Base-by-base conservation (phyloP, 768 basidiomycete species). In the Astraeus odoratus region DNA sequence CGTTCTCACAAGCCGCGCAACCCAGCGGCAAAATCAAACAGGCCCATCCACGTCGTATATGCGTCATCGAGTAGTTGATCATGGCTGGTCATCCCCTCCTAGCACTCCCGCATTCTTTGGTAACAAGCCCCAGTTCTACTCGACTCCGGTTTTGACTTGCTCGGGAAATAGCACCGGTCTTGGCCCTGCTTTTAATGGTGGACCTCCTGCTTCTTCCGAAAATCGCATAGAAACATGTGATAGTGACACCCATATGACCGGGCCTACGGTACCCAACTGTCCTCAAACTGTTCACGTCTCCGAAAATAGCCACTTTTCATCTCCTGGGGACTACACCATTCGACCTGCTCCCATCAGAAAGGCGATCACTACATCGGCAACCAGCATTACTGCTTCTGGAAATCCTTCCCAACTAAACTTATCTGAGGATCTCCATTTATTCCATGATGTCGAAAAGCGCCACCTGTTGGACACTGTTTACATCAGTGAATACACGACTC, bases 271-370 rank as follows among this genome's bases (percentile, higher is more conserved):
- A 22, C 30, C 29, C 5, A 33, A 22, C 4, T 46, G 18, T 18
- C 51, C 47, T 24, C 55, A 35, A 43, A 40, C 47, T 9, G 24
- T 61, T 19, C 57, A 51, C 19, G 43, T 63, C 13, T 56, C 56
- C 12, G 44, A 46, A 9, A 63, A 62, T 30, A 63, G 59, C 29
- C 58, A 63, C 19, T 59, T 63, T 35, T 52, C 61, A 19, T 54
- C 60, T 22, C 63, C 60, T 6, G 60, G 43, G 33, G 59, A 63
- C 12, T 55, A 63, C n/a, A 53, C 59, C 0, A 41, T 62, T 8
- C 33, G 22, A 27, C 43, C 46, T n/a, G 15, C 46, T 47, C 16
- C 51, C 22, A 30, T 33, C 6, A 13, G 9, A 19, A 48, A 37
- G 10, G 29, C 29, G 0, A 19, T 23, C 8, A 34, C 31, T 15